Base-by-base conservation (phyloP, 352 stramenopile species). In the Pythium dissimile region DNA sequence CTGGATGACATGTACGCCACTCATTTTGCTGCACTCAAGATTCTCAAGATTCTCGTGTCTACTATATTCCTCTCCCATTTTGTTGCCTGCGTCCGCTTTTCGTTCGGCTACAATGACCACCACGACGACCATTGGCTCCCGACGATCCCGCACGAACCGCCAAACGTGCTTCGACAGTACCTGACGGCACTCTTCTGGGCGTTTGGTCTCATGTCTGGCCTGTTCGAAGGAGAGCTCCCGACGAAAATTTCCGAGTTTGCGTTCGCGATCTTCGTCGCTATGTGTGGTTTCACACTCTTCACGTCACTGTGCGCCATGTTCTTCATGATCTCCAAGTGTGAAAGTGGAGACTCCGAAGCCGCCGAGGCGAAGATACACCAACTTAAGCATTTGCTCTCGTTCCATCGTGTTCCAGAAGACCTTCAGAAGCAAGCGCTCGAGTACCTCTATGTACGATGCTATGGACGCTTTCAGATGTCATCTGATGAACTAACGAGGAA, bases 301-400 rank as follows among this genome's bases (percentile, higher is more conserved):
- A 86, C 76, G 12, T 72, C 66, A 1, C 69, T 90, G 18, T 87
- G 81, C 3, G 78, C 78, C 0, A 92, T 79, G 21, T 80, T 92
- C 43, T 92, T 92, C 54, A 84, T 87, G 37, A 77, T 90, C 26
- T 92, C 83, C 24, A 89, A 88, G 52, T 89, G 82, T 31, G 73
- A 90, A 61, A 87, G 78, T 38, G 77, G 81, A 2, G 74, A 80
- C 11, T 67, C 67, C 0, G 82, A 90, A 50, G 67, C 69, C 0
- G 75, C 78, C 0, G 78, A 89, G 28, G 83, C 78, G 5, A 64
- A 73, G 15, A 86, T 89, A 50, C 89, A 89, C 30, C 83, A 92
- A 26, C 71, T 92, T 4, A 75, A 84, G 23, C 80, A 90, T 50
- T 56, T 90, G 31, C 64, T 90, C 2, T 82, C 66, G 0, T 92